Evolutionary conservation across 345 rosid species (phyloP).

Genomic region (Lepidium africanum): DNA sequence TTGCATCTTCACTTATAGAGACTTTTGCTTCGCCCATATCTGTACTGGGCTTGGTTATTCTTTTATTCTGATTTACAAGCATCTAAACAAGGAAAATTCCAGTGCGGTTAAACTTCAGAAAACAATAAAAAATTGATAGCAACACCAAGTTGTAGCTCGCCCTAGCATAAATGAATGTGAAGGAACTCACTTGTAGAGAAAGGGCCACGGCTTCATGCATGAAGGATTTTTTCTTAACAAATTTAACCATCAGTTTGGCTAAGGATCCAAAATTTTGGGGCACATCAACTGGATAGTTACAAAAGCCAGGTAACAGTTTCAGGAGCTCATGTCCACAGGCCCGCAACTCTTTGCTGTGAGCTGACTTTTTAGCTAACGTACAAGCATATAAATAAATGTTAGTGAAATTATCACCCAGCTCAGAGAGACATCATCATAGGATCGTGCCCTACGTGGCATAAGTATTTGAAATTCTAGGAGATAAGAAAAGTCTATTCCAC

Average conservation of each 20-base stretch:
- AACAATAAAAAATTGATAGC: neutral
- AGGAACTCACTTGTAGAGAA: conserved; percentile 59
- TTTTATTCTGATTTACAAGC: conserved; percentile 77
- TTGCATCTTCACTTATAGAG: conserved; percentile 24
- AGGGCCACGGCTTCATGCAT: conserved; percentile 63
- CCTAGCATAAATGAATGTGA: neutral
- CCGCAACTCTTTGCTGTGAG: conserved; percentile 49
- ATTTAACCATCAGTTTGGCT: conserved; percentile 49
- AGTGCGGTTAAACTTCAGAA: neutral
- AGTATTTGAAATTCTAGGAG: neutral
- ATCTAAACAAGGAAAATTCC: conserved; percentile 29
- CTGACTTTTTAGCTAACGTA: conserved; percentile 57
- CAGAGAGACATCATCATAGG: neutral
- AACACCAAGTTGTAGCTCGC: neutral
- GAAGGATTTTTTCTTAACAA: conserved; percentile 48
- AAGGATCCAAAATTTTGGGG: conserved; percentile 43
- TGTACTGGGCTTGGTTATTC: conserved; percentile 27
- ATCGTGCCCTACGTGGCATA: too few relatives aligned
- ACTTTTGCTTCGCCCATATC: conserved; percentile 24
- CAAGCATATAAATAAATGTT: conserved; percentile 10
- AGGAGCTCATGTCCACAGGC: conserved; percentile 59
- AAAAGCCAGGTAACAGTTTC: conserved; percentile 76
- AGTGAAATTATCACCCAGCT: neutral
- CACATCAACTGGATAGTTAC: conserved; percentile 64
- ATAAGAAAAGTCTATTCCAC: neutral